These are phyloP conservation scores for Lactarius psammicola DNA, from an alignment of 768 basidiomycete genomes.

Conservation along the genomic window DNA sequence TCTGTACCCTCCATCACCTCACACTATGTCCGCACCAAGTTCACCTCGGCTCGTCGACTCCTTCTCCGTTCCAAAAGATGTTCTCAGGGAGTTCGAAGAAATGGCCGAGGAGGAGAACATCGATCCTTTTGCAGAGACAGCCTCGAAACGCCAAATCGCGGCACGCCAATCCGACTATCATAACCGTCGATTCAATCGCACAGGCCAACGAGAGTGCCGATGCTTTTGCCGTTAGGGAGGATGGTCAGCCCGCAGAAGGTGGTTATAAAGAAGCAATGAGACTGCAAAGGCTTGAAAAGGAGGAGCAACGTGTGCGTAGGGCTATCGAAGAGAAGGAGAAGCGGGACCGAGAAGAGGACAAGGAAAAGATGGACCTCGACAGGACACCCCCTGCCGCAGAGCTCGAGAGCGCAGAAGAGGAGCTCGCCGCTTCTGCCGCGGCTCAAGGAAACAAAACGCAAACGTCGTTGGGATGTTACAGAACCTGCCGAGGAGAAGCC, in stretches of 20 bases:
- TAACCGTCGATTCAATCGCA: constrained; percentile 82
- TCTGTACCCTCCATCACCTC: not conserved
- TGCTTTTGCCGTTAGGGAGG: constrained; percentile 67
- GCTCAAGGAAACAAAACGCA: constrained; percentile 59
- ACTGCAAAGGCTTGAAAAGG: constrained; percentile 84
- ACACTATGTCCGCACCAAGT: constrained; percentile 35
- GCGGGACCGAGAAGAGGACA: constrained; percentile 64
- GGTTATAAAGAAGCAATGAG: constrained; percentile 98
- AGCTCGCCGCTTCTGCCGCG: constrained; percentile 59
- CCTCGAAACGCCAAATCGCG: constrained; percentile 90
- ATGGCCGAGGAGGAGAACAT: constrained; percentile 92
- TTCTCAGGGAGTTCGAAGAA: constrained; percentile 90
- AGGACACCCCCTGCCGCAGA: constrained; percentile 87
- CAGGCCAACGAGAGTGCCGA: constrained; percentile 78
- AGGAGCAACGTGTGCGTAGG: constrained; percentile 78
- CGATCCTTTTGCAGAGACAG: constrained; percentile 91
- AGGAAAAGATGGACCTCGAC: constrained; percentile 85
- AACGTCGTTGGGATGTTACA: constrained; percentile 76
- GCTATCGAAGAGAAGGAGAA: constrained; percentile 89
- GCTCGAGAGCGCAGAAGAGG: constrained; percentile 67
- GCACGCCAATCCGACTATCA: constrained; percentile 94
- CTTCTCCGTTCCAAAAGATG: constrained; percentile 89
- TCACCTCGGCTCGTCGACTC: constrained; percentile 76
- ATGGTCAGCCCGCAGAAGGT: constrained; percentile 71
- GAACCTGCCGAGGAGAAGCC: constrained; percentile 55